A percentile compares a stretch with the other conserved stretches of the same genome.
Evolutionary conservation across 164 flowering plant species (phyloP).

Genomic region (Litsea cubeba): DNA sequence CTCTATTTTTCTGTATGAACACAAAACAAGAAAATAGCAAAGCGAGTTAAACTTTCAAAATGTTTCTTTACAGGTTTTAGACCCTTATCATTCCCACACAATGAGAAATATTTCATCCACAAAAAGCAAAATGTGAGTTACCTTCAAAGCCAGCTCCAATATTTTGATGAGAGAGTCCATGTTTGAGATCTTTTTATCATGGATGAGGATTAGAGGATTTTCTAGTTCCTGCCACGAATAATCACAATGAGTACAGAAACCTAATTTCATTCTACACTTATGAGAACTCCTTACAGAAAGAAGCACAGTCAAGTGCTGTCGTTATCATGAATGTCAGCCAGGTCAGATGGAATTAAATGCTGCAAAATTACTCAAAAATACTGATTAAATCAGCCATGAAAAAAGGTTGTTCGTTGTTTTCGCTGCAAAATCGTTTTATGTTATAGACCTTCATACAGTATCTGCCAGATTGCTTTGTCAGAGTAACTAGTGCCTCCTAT

Average conservation of each 20-base stretch:
- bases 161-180: conserved; percentile 49
- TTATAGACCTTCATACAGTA: no score
- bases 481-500: no score
- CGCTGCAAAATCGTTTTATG: no score
- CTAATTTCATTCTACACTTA: no score
- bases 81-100: neutral
- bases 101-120: neutral
- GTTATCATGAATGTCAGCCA: no score
- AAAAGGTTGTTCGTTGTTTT: no score
- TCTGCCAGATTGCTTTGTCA: no score
- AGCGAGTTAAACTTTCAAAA: neutral
- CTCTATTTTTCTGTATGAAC: conserved; percentile 39
- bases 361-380: neutral
- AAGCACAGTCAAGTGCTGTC: neutral
- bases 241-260: no score
- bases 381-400: neutral
- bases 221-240: conserved; percentile 59
- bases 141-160: conserved; percentile 65
- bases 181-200: conserved; percentile 78
- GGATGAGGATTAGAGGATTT: conserved; percentile 70
- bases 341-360: neutral
- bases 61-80: neutral
- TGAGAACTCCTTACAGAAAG: neutral
- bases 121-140: conserved; percentile 14
- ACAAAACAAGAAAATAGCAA: neutral